These are phyloP conservation scores for Taphrina flavorubra DNA, from an alignment of 1,139 yeast species.

Conservation along the genomic window DNA sequence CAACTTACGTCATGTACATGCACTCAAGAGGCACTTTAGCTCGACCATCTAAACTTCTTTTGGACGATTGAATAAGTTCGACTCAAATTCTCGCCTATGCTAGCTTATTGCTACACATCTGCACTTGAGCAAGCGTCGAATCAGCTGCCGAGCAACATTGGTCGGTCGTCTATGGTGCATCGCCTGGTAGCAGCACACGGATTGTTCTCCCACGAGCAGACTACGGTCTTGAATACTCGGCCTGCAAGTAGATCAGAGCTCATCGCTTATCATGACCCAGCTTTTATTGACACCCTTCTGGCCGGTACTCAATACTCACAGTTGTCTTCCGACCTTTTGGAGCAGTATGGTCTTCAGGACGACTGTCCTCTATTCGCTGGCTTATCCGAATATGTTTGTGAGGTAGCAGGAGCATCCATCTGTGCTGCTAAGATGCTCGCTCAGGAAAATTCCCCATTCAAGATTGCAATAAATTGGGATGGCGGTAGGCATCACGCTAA, in stretches of 20 bases:
- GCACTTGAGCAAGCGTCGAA: slow-evolving; percentile 16
- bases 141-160: slow-evolving; percentile 47
- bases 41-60: too few relatives aligned
- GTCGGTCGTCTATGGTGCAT: slow-evolving; percentile 59
- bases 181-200: slow-evolving; percentile 57
- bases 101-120: slow-evolving; percentile 27
- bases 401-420: slow-evolving; percentile 66
- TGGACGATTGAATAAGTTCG: too few relatives aligned
- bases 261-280: slow-evolving; percentile 54
- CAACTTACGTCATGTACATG: too few relatives aligned
- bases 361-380: slow-evolving; percentile 72
- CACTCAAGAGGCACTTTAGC: too few relatives aligned
- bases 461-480: slow-evolving; percentile 67
- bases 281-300: slow-evolving; percentile 30
- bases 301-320: not conserved
- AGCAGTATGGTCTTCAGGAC: slow-evolving; percentile 54
- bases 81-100: not conserved
- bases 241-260: slow-evolving; percentile 48
- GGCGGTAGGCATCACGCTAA: slow-evolving; percentile 81
- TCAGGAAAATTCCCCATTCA: slow-evolving; percentile 36
- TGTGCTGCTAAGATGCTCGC: slow-evolving; percentile 56
- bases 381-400: slow-evolving; percentile 59
- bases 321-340: not conserved
- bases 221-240: slow-evolving; percentile 1
- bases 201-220: slow-evolving; percentile 48